Base-by-base conservation (phyloP, 1,284 basidiomycete species). In the Cutaneotrichosporon cutaneum region DNA sequence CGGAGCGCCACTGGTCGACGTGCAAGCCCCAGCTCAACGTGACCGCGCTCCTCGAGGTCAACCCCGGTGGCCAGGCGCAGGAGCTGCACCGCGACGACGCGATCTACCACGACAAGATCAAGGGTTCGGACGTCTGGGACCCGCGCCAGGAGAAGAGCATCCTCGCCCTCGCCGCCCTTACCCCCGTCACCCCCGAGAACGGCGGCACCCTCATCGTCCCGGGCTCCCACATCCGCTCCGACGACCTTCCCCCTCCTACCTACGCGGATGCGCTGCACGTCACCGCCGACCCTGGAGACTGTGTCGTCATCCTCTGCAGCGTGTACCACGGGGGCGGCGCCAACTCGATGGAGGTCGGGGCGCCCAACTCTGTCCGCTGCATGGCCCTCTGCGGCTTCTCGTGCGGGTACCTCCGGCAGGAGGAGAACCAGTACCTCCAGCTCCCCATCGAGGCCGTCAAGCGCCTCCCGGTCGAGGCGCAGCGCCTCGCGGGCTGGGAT, bases 381-480 rank as follows among this genome's bases (percentile, higher is more conserved):
- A 47, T 65, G 27, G 60, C 60, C 3, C 57, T 60, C 54, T 61
- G 60, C 55, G 60, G 60, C 57, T 65, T 52, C 54, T 59, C 57
- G 26, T 59, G 58, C 54, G 63, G 63, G 1, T 65, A 65, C 60
- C 60, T 65, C 55, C 59, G 58, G 60, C 60, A 61, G 58, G 63
- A 65, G 60, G 63, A 65, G 60, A 65, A 65, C 63, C 63, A 65
- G 60, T 65, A 65, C 58, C 63, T 65, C 57, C 63, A 64, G 59
- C 63, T 64, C 56, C 52, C 56, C 18, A 24, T 14, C 21, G 63
- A 64, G 63, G 39, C 51, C 35, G 63, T 64, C 57, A 59, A 59
- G 60, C 30, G 35, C 21, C 63, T 64, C n/a, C 63, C 63, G 14
- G 13, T 61, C 27, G 59, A 58, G 48, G 63, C 63, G 2, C 63